A percentile compares a stretch with the other conserved stretches of the same genome.
These are phyloP conservation scores for Croton setiger DNA, from an alignment of 441 rosid species.

Conservation along the genomic window DNA sequence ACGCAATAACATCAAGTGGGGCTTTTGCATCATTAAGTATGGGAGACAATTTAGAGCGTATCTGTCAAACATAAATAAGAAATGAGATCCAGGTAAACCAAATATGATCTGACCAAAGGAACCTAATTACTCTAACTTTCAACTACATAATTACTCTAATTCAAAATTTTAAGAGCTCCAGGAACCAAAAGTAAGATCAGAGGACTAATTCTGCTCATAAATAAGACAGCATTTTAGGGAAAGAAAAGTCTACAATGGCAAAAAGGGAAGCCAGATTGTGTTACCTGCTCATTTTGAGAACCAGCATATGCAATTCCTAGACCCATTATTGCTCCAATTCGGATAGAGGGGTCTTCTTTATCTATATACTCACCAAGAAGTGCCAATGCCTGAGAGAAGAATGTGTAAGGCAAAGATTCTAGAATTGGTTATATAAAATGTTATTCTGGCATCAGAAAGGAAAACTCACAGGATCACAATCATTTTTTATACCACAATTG, in stretches of 20 bases:
- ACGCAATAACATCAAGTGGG: constrained; percentile 83
- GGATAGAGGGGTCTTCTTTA: constrained; percentile 73
- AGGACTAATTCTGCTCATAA: neutral
- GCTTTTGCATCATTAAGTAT: constrained; percentile 68
- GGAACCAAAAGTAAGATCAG: neutral
- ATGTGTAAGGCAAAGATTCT: constrained; percentile 18
- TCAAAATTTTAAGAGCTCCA: neutral
- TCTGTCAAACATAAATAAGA: constrained; percentile 37
- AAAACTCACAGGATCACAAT: constrained; percentile 88
- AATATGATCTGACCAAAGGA: neutral
- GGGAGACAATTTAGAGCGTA: constrained; percentile 52
- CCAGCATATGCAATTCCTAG: constrained; percentile 98
- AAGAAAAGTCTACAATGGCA: neutral
- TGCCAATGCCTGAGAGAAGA: constrained; percentile 70
- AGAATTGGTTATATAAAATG: neutral
- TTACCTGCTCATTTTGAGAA: constrained; percentile 78
- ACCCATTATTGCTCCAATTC: constrained; percentile 98
- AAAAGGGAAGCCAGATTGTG: constrained; percentile 11
- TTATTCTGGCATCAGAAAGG: constrained; percentile 2
- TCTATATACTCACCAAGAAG: constrained; percentile 63
- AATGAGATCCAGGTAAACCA: neutral
- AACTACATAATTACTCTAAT: neutral
- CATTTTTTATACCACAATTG: constrained; percentile 77
- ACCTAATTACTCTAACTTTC: too few relatives aligned
- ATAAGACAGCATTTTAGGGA: neutral